phyloP scores from a whole-genome alignment of 306 rosid genomes.

The Fagus sylvatica region DNA sequence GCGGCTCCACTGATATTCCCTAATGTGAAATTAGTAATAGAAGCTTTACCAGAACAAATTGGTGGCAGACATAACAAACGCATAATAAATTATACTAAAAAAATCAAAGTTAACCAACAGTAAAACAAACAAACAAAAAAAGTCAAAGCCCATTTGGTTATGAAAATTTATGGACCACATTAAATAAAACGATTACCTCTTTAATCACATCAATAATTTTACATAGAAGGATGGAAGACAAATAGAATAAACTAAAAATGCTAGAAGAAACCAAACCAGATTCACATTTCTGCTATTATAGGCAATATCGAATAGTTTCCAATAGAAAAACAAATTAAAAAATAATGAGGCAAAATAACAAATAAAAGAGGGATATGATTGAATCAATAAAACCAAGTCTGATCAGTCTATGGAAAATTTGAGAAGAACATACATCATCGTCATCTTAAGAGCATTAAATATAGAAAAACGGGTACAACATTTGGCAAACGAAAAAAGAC shows the following conservation, averaged over 20 bases:
- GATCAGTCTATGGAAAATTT: conserved; percentile 24
- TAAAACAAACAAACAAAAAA: background rate
- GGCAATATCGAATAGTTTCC: conserved; percentile 7
- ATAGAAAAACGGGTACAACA: conserved; percentile 21
- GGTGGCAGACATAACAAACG: background rate
- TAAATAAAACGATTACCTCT: conserved; percentile 10
- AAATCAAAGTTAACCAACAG: background rate
- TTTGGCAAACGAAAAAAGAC: conserved; percentile 21
- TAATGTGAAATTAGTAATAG: background rate
- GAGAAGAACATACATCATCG: conserved; percentile 31
- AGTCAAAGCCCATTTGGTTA: conserved; percentile 20
- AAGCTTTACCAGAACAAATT: background rate
- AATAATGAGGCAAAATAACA: background rate
- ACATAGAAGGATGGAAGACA: conserved; percentile 17
- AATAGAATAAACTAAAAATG: conserved; percentile 6
- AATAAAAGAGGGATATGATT: background rate
- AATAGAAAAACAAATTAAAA: background rate
- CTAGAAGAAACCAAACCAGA: conserved; percentile 1
- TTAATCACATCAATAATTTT: conserved; percentile 19
- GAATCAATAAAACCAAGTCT: background rate
- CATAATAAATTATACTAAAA: too few relatives aligned
- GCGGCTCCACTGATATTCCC: background rate
- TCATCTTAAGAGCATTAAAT: conserved; percentile 22
- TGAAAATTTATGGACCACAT: conserved; percentile 41
- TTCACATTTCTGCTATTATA: background rate